Evolutionary conservation across 768 basidiomycete genomes (phyloP), one percentile per base, ranked within the genome.

Genomic region (Pulveroboletus sp.): DNA sequence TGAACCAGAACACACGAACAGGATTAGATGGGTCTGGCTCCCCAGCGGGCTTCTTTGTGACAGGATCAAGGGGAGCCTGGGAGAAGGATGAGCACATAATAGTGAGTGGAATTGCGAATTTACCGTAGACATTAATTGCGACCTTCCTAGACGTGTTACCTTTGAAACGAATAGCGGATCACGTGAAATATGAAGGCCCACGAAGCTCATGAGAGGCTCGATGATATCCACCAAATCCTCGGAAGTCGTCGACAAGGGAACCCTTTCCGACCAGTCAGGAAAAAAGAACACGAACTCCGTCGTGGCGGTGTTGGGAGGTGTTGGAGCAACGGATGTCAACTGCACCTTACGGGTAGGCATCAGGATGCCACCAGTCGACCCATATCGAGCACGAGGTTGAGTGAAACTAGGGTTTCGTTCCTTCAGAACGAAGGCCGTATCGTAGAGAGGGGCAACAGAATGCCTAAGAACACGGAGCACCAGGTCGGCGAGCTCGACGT

Each of bases 241-340:
- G 42, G 82, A 62, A 0, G 73, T 72, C 7, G 72, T 68, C 62
- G 86, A 86, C 25, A 82, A 57, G 5, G 89, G 90, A 25, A 94
- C 71, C 41, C 77, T 75, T 38, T 85, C 79, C 13, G 70, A 65
- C 94, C 94, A 97, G 47, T 83, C 75, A 12, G 91, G 87, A 65
- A 85, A 95, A 76, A 97, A 97, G 75, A 90, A 97, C 6, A 90
- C 79, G 58, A 91, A 95, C 43, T 86, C 82, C n/a, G 76, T 77
- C 4, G 74, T 76, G 45, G 72, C 78, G 19, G 91, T 94, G 57
- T 81, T 78, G 0, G 90, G 87, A 21, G 94, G 94, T 12, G 80
- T 79, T 4, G 94, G 94, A 2, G 88, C 86, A 66, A 79, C 79
- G 4, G 87, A 68, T 0, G 90, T 90, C n/a, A 93, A 73, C 5